Base-by-base conservation (phyloP, 179 eudicot genomes). In the Beta lomatogona region DNA sequence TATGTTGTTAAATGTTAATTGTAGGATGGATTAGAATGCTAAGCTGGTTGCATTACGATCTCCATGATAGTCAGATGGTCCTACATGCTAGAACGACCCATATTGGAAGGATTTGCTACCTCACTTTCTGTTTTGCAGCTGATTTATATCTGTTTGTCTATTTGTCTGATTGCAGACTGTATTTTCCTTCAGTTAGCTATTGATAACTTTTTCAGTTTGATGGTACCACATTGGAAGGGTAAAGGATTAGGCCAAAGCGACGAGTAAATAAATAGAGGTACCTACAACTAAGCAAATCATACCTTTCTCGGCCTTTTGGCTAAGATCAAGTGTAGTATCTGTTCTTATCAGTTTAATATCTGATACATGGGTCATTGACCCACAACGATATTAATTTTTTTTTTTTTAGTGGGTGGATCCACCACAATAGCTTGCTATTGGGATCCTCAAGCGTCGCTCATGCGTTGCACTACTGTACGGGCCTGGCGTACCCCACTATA, bases 341-440 rank as follows among this genome's bases (percentile, higher is more conserved):
- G 69, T 64, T 64, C 69, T 64, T 64, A 64, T 64, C 69, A 64
- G 69, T 64, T 64, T 64, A 64, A 64, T 64, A 64, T 64, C 69
- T 64, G 69, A 64, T 64, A 64, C 69, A 44, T 64, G 69, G 69
- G 69, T 36, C 44, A 64, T 22, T 64, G 69, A 36, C 44, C 69
- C 69, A 64, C 44, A 64, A 64, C 69, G 44, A 64, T 64, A 64
- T 64, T 64, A 64, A 64, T 28, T 64, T 64, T 64, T 28, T 64
- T 64, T 64, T 25, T 64, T 64, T 22, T 31, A 88, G 89, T 9
- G 69, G 69, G 69, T 22, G 12, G 69, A 9, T 13, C 69, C 19
- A 28, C 14, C 69, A 64, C 69, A 64, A 6, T 64, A 25, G 69
- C 69, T 64, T 64, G 69, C 69, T 64, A 13, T 8, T 64, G 69